Base-by-base conservation (phyloP, 352 stramenopile species). In the Phytophthora kernoviae region DNA sequence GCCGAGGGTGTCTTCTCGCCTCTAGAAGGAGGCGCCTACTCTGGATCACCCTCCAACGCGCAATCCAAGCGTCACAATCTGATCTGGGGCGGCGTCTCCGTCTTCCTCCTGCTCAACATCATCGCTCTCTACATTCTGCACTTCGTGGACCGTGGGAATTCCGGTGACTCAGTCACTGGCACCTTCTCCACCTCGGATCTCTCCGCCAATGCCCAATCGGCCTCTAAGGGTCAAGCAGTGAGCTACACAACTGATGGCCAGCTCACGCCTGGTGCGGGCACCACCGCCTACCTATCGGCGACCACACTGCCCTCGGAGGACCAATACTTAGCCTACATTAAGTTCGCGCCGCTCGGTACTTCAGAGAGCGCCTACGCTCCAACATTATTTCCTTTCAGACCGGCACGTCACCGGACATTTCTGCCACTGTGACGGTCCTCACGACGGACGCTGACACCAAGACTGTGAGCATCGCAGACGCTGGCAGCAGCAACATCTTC, bases 101-200 rank as follows among this genome's bases (percentile, higher is more conserved):
- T 70, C 60, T 91, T 93, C 65, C 60, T 93, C 26, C 65, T 90
- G 33, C 54, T 88, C 76, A 93, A 93, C 73, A 71, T 93, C 75
- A 86, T 93, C 54, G 84, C 88, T 34, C 71, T 93, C 26, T 93
- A 93, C 78, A 67, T 91, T 34, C 59, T 93, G 37, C 84, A 93
- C 73, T 93, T 93, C 64, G 81, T 70, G 17, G 79, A 91, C 72
- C 79, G 79, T 53, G 75, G 67, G 45, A 61, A 53, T 51, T 73
- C 45, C 21, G 57, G 54, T 26, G 54, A 59, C 54, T 65, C 76
- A 2, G 58, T 79, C 41, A 63, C 70, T 0, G 73, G 67, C 43
- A 66, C 60, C 54, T 81, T 88, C 63, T 66, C 60, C 15, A 50
- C 70, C 36, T 72, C 71, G 14, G 64, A 55, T 43, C 57, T 80